These are phyloP conservation scores for Amborella trichopoda DNA, from an alignment of 164 flowering plant genomes.

Conservation along the genomic window DNA sequence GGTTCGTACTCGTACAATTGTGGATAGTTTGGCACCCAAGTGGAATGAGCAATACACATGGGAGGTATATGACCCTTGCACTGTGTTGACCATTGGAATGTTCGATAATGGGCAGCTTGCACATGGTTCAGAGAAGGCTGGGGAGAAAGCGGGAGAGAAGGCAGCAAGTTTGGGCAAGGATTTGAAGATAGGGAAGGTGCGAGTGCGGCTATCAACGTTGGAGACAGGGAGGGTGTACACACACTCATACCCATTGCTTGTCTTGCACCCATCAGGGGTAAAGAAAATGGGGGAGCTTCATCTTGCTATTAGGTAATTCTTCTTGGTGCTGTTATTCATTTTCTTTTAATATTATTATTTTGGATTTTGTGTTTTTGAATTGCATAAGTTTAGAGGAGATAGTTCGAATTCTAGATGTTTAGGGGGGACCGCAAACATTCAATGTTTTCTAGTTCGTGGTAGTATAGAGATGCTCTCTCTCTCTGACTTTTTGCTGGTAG, in stretches of 20 bases:
- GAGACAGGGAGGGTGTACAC: slow-evolving; percentile 85
- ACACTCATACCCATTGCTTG: slow-evolving; percentile 81
- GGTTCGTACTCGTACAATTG: slow-evolving; percentile 71
- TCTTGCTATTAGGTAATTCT: too few species aligned
- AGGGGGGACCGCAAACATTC: too few species aligned
- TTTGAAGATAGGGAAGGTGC: slow-evolving; percentile 69
- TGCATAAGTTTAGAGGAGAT: too few species aligned
- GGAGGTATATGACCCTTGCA: slow-evolving; percentile 86
- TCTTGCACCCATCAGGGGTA: slow-evolving; percentile 72
- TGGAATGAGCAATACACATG: slow-evolving; percentile 90
- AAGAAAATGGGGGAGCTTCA: slow-evolving; percentile 95
- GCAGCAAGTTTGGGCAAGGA: slow-evolving; percentile 39
- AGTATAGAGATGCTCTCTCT: too few species aligned
- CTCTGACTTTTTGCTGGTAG: too few species aligned
- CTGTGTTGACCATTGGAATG: slow-evolving; percentile 73
- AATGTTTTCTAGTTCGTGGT: too few species aligned
- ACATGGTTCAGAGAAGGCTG: too few species aligned
- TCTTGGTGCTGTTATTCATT: too few species aligned
- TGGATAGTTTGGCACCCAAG: slow-evolving; percentile 50
- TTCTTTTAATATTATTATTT: too few species aligned
- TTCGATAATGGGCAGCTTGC: slow-evolving; percentile 81
- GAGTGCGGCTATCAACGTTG: slow-evolving; percentile 79
- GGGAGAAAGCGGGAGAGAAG: slow-evolving; percentile 60
- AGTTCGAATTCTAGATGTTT: too few species aligned
- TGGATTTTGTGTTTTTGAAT: too few species aligned